A percentile compares a stretch with the other conserved stretches of the same genome.
Evolutionary conservation across 352 stramenopile genomes (phyloP).

Genomic region (Globisporangium perplexum): DNA sequence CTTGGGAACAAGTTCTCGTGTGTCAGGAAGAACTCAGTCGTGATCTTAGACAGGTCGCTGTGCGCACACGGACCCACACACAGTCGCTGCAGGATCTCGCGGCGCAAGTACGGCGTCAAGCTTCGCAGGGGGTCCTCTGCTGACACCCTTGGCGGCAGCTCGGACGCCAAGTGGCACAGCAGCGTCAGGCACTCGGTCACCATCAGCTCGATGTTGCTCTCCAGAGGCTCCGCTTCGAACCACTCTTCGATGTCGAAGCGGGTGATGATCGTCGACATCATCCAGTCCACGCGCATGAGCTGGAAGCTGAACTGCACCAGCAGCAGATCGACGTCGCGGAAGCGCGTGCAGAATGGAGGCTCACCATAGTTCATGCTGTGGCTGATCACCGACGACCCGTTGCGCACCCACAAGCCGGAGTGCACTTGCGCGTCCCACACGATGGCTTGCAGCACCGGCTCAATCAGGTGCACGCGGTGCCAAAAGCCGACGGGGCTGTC

Average conservation of each 20-base stretch:
- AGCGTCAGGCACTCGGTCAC: conserved; percentile 76
- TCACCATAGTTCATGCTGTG: conserved; percentile 90
- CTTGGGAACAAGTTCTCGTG: conserved; percentile 71
- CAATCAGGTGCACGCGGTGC: conserved; percentile 75
- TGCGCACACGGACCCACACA: conserved; percentile 77
- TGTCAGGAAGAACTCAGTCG: conserved; percentile 72
- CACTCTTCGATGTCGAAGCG: conserved; percentile 65
- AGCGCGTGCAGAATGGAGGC: conserved; percentile 78
- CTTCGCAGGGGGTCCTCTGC: conserved; percentile 43
- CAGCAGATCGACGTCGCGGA: conserved; percentile 79
- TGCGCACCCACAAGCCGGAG: conserved; percentile 78
- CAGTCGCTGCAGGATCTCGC: conserved; percentile 76
- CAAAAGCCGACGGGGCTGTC: conserved; percentile 69
- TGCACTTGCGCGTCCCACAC: conserved; percentile 88
- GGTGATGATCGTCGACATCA: conserved; percentile 67
- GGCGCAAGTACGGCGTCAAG: conserved; percentile 61
- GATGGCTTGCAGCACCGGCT: conserved; percentile 73
- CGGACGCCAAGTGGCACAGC: conserved; percentile 68
- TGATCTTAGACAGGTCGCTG: conserved; percentile 81
- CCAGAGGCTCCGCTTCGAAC: conserved; percentile 32
- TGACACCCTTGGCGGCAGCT: conserved; percentile 60
- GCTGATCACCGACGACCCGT: conserved; percentile 80
- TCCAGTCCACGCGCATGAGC: conserved; percentile 65
- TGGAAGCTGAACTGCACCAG: conserved; percentile 77
- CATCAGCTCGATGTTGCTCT: conserved; percentile 62